Evolutionary conservation across 2,329 filamentous ascomycete species (phyloP), one percentile per base, ranked within the genome.

Genomic region (Zalaria obscura): DNA sequence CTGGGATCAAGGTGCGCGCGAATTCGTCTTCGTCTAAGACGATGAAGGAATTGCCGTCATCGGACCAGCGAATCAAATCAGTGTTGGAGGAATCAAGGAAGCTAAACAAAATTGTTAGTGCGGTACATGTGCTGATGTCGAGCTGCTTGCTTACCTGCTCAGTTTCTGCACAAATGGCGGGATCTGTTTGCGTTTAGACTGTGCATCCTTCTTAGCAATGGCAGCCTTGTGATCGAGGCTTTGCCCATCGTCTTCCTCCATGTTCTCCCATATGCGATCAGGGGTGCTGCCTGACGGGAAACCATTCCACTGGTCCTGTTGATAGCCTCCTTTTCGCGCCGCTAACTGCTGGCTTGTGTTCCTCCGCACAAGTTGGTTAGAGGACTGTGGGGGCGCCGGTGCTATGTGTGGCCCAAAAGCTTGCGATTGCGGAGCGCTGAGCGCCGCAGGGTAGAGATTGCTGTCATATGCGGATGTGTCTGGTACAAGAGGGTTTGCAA

Each of bases 131-230:
- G 7, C 29, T n/a, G n/a, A 32, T n/a, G 29, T n/a, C 7, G 29
- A 32, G 7, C 29, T 18, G 18, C 18, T 40, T 36, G 55, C 75
- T 65, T 68, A 93, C 89, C 89, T 96, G 77, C 87, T 93, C 42
- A 98, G 66, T 59, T 98, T 98, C 61, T 95, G 88, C 35, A 98
- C 88, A 67, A 98, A 98, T 0, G 91, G 89, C 1, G 91, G 89
- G 7, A 98, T 96, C 55, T 93, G 84, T 63, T 96, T 96, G 53
- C 88, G 73, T 62, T 94, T 96, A 10, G 80, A 74, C 58, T 88
- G 83, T 0, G 88, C 81, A 44, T 96, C 91, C 56, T 80, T 77
- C 67, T 93, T 94, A 5, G 87, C 87, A 47, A 82, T 68, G 48
- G 80, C 72, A 25, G 87, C 88, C 62, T 78, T 78, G 57, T 82